phyloP scores from a whole-genome alignment of 1,139 yeast species.

The Nematodospora anomalae region DNA sequence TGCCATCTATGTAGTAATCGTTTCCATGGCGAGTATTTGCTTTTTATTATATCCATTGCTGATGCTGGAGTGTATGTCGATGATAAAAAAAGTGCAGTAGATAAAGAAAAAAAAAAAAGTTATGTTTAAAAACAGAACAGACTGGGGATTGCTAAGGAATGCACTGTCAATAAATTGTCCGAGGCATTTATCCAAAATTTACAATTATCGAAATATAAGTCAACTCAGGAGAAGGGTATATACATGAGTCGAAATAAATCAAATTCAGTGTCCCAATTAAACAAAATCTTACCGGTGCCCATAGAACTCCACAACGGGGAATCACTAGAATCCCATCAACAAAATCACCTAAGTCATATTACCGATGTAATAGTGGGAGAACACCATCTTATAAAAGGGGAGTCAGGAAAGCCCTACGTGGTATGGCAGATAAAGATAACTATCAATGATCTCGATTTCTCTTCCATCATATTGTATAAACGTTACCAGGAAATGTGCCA shows the following conservation, averaged over 20 bases:
- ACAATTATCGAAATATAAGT: no score
- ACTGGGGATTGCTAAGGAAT: no score
- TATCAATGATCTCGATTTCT: conserved; percentile 43
- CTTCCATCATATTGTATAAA: conserved; percentile 52
- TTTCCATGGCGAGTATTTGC: conserved; percentile 41
- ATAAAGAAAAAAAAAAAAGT: background rate
- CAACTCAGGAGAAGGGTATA: no score
- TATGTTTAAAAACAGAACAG: background rate
- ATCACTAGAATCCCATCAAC: conserved; percentile 18
- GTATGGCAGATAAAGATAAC: conserved; percentile 51
- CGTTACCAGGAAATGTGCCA: conserved; percentile 65
- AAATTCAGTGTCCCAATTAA: conserved; percentile 28
- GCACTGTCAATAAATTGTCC: no score
- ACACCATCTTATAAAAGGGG: conserved; percentile 40
- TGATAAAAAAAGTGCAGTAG: background rate
- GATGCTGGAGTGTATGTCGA: no score
- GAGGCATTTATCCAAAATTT: no score
- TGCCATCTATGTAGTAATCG: conserved; percentile 58
- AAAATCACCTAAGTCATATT: conserved; percentile 24
- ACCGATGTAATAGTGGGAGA: conserved; percentile 43
- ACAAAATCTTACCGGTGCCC: conserved; percentile 40
- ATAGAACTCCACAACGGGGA: conserved; percentile 29
- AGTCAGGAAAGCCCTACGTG: conserved; percentile 39
- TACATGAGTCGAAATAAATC: conserved; percentile 11
- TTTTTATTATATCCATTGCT: conserved; percentile 37